These are phyloP conservation scores for Suhomyces taliae DNA, from an alignment of 1,139 yeast species.

Conservation along the genomic window DNA sequence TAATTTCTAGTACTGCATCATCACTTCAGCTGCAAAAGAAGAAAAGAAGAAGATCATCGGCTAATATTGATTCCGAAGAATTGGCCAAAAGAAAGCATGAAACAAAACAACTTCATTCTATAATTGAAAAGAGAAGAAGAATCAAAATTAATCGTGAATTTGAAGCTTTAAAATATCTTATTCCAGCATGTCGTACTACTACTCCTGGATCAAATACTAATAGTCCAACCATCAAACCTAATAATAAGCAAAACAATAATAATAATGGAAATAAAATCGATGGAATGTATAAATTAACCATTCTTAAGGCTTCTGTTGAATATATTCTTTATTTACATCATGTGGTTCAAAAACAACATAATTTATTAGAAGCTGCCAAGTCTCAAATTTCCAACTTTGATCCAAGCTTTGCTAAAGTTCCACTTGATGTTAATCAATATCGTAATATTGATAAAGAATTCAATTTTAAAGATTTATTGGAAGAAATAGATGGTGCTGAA, in stretches of 20 bases:
- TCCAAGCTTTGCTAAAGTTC: conserved; percentile 49
- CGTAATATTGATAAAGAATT: conserved; percentile 59
- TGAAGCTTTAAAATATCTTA: conserved; percentile 72
- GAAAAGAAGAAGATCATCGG: conserved; percentile 49
- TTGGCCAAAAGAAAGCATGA: conserved; percentile 56
- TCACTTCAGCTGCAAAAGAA: conserved; percentile 24
- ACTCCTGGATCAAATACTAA: conserved; percentile 14
- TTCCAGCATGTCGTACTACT: conserved; percentile 70
- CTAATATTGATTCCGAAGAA: conserved; percentile 51
- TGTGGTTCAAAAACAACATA: conserved; percentile 49
- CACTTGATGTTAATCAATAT: conserved; percentile 57
- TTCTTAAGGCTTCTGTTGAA: conserved; percentile 77
- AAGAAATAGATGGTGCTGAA: conserved; percentile 7
- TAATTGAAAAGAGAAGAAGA: conserved; percentile 77
- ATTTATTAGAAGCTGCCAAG: conserved; percentile 24
- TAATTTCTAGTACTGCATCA: conserved; percentile 3
- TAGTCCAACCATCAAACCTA: conserved; percentile 17
- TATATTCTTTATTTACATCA: conserved; percentile 70
- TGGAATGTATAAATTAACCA: conserved; percentile 79
- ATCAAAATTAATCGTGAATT: conserved; percentile 80
- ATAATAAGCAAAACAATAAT: conserved; percentile 8
- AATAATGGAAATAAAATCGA: conserved; percentile 45
- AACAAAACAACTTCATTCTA: conserved; percentile 67
- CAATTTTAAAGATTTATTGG: conserved; percentile 41
- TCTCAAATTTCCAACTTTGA: conserved; percentile 31